Evolutionary conservation across 176 grass and related monocot species (phyloP).

Genomic region (Pontederia paniculata): DNA sequence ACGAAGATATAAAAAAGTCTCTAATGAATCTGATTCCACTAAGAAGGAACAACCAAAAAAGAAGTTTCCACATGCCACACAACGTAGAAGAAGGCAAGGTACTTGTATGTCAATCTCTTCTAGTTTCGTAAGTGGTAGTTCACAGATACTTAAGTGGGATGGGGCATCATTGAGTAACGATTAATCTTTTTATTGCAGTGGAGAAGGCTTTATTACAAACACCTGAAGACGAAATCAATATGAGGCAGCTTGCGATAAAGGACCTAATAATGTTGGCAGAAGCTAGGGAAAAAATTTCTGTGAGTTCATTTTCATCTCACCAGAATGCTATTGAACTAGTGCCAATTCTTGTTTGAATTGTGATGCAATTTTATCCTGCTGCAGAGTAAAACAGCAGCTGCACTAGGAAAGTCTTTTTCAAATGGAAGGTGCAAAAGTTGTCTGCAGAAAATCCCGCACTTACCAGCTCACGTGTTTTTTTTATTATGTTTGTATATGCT

Average conservation of each 20-base stretch:
- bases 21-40: conserved; percentile 14
- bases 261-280: conserved; percentile 50
- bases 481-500: too few species aligned
- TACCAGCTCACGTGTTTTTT: not conserved
- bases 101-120: not conserved
- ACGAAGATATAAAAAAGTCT: conserved; percentile 24
- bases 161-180: not conserved
- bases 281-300: conserved; percentile 23
- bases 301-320: conserved; percentile 16
- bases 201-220: conserved; percentile 36
- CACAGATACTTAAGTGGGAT: not conserved
- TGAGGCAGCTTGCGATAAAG: conserved; percentile 35
- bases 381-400: conserved; percentile 31
- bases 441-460: not conserved
- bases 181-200: conserved; percentile 18
- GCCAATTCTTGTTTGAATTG: conserved; percentile 1
- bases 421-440: conserved; percentile 35
- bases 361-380: conserved; percentile 21
- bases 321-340: conserved; percentile 11
- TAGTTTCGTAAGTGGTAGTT: not conserved
- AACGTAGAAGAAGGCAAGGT: conserved; percentile 45
- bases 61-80: conserved; percentile 42
- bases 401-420: conserved; percentile 25
- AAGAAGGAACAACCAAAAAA: conserved; percentile 27
- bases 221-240: conserved; percentile 28